Evolutionary conservation across 176 grass and related monocot species (phyloP), one percentile per base, ranked within the genome.

Genomic region (Phyllostachys edulis): DNA sequence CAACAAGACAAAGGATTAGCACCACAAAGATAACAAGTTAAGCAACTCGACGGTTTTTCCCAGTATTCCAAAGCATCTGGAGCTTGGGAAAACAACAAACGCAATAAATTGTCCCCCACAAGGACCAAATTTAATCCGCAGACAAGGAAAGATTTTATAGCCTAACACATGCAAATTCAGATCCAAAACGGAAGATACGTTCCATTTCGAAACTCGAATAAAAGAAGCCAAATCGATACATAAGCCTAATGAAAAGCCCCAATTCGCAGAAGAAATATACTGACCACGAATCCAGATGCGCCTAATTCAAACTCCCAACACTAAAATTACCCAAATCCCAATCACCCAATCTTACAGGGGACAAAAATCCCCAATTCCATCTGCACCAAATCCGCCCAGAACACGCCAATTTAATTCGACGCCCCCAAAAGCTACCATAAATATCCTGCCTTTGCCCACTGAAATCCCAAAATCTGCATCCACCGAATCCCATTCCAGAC

Each of bases 41-140:
- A n/a, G 54, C 77, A 75, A 42, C 4, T 78, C 2, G n/a, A 75
- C 41, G 70, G 26, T 44, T 27, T 14, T 13, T 61, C 51, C 37
- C 16, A 36, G 44, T 44, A 80, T 81, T 76, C 32, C 69, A 69
- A 89, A 80, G 69, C 34, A 69, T 51, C 63, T 75, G 51, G 56
- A 69, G 51, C 24, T 82, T 57, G 45, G 36, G 1, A 61, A 45
- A 64, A 29, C 23, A 89, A 60, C 10, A 78, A 82, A 72, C 15
- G 56, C 49, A 72, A 71, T 71, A 42, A 71, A n/a, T 75, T 76
- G 15, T 64, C 56, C 9, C 11, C 8, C 15, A n/a, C 61, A 57
- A 67, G 41, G 32, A 46, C 37, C 14, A 77, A 86, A 63, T 24
- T 26, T 26, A 42, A 70, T 18, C 23, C 24, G 24, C 15, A 27